Evolutionary conservation across 2,329 filamentous ascomycete species (phyloP).

Genomic region (Stagonosporopsis chrysanthemi): DNA sequence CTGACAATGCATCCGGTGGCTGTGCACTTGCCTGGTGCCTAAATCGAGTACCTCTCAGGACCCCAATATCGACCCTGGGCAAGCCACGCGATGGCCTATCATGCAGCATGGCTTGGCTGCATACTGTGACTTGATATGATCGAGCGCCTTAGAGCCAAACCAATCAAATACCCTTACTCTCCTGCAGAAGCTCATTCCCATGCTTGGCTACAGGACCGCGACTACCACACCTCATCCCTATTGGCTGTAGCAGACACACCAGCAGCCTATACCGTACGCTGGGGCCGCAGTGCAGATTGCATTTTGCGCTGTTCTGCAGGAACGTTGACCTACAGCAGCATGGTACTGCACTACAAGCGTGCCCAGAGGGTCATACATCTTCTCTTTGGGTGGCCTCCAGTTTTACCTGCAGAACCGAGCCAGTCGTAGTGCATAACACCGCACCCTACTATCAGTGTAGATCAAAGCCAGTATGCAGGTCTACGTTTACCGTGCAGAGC

Average conservation of each 20-base stretch:
- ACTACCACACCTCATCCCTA: background rate
- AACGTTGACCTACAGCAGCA: background rate
- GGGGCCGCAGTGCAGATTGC: background rate
- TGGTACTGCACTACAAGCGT: background rate
- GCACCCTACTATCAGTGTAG: too few species aligned
- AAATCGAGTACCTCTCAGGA: background rate
- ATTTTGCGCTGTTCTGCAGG: background rate
- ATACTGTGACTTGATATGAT: background rate
- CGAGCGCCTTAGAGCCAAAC: background rate
- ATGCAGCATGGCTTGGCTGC: background rate
- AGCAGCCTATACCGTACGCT: background rate
- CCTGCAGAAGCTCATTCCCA: background rate
- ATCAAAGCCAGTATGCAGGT: too few species aligned
- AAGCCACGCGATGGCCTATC: background rate
- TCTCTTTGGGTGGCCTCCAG: background rate
- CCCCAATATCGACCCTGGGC: background rate
- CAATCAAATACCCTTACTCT: background rate
- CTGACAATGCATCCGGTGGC: background rate
- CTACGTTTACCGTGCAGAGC: too few species aligned
- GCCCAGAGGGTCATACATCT: background rate
- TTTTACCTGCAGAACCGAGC: background rate
- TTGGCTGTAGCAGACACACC: background rate
- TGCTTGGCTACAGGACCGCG: background rate
- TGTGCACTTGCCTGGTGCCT: constrained; percentile 1
- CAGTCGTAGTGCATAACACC: too few species aligned